Evolutionary conservation across 148 eudicot species (phyloP).

Genomic region (Rhododendron ferrugineum): DNA sequence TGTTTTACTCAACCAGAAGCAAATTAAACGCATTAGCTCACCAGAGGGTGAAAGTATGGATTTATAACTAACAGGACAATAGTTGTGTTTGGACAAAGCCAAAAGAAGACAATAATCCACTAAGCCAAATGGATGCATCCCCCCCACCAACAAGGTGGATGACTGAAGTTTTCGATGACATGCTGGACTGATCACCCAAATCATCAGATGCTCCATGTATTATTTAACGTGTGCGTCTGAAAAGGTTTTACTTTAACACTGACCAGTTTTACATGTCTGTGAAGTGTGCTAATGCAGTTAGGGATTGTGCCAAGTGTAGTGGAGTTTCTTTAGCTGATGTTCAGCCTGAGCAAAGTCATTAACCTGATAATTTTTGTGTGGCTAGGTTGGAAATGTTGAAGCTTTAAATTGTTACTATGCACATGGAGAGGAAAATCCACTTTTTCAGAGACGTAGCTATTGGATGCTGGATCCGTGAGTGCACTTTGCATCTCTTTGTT

Average conservation of each 20-base stretch:
- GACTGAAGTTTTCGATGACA: background rate
- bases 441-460: slow-evolving; percentile 87
- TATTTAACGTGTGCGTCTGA: too few relatives aligned
- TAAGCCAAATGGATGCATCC: background rate
- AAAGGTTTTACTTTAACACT: background rate
- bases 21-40: background rate
- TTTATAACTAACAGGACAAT: background rate
- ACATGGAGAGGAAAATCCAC: slow-evolving; percentile 68
- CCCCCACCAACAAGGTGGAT: background rate
- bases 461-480: slow-evolving; percentile 99
- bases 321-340: slow-evolving; percentile 5
- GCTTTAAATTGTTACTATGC: slow-evolving; percentile 95
- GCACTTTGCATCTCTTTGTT: slow-evolving; percentile 8
- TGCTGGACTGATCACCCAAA: slow-evolving; percentile 1
- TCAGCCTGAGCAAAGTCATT: slow-evolving; percentile 2
- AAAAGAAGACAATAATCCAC: background rate
- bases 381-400: slow-evolving; percentile 83
- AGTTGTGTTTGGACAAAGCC: background rate
- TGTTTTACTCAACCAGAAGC: background rate
- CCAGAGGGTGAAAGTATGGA: background rate
- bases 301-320: background rate
- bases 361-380: slow-evolving; percentile 15
- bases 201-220: background rate
- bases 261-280: background rate
- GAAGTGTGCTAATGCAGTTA: background rate